These are phyloP conservation scores for Cercis canadensis DNA, from an alignment of 306 rosid species.

Conservation along the genomic window DNA sequence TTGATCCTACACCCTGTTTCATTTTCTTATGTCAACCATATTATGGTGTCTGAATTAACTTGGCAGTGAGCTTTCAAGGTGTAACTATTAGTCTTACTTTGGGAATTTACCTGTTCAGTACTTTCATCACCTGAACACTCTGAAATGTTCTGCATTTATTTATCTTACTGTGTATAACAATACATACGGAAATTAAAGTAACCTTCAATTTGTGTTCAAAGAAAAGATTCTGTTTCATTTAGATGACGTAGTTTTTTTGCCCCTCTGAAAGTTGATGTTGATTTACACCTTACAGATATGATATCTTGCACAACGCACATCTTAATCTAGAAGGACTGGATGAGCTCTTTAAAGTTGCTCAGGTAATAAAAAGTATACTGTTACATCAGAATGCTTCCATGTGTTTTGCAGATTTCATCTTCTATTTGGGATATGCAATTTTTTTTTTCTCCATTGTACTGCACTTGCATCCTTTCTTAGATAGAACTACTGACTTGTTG, in stretches of 20 bases:
- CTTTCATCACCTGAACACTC: slow-evolving; percentile 20
- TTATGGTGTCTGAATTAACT: slow-evolving; percentile 13
- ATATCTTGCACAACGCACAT: slow-evolving; percentile 96
- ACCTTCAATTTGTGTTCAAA: slow-evolving; percentile 13
- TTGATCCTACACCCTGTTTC: slow-evolving; percentile 10
- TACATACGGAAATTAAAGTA: slow-evolving; percentile 7
- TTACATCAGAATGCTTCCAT: slow-evolving; percentile 3
- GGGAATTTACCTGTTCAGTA: slow-evolving; percentile 11
- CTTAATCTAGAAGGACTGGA: slow-evolving; percentile 88
- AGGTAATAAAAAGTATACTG: slow-evolving; percentile 58
- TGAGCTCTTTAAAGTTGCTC: slow-evolving; percentile 94
- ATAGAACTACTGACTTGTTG: slow-evolving; percentile 1
- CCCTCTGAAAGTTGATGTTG: slow-evolving; percentile 35
- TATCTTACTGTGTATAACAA: background rate
- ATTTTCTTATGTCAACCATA: slow-evolving; percentile 1
- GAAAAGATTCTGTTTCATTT: slow-evolving; percentile 30
- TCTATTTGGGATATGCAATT: background rate
- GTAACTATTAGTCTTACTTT: slow-evolving; percentile 5
- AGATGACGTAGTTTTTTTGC: slow-evolving; percentile 10
- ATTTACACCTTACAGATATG: slow-evolving; percentile 69
- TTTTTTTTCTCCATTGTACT: background rate
- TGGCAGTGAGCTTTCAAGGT: slow-evolving; percentile 19
- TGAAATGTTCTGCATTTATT: slow-evolving; percentile 1
- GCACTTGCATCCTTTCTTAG: slow-evolving; percentile 10
- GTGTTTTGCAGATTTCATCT: slow-evolving; percentile 2